phyloP scores from a whole-genome alignment of 805 yeast genomes.

The Zygosaccharomyces lentus region DNA sequence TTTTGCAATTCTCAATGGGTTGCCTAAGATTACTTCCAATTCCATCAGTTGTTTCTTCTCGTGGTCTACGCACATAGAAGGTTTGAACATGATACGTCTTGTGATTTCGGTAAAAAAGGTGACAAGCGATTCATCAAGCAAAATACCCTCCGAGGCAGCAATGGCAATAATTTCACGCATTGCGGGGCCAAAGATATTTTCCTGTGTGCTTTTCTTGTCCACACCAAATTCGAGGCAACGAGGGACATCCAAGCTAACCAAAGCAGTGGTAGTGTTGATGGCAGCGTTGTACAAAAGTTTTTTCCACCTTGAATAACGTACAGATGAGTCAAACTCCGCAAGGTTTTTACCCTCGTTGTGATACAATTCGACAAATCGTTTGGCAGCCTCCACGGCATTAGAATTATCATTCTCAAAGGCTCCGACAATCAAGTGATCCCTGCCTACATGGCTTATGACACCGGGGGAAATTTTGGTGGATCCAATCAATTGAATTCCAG shows the following conservation, averaged over 20 bases:
- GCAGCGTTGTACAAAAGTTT: conserved; percentile 66
- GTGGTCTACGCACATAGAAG: conserved; percentile 67
- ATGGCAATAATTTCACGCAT: conserved; percentile 59
- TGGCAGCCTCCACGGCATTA: conserved; percentile 35
- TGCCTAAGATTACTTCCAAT: conserved; percentile 67
- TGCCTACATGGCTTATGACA: conserved; percentile 45
- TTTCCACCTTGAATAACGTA: conserved; percentile 51
- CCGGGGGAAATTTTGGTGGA: conserved; percentile 49
- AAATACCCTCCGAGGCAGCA: conserved; percentile 58
- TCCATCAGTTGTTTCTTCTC: conserved; percentile 63
- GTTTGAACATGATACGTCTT: conserved; percentile 50
- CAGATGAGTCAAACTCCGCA: conserved; percentile 41
- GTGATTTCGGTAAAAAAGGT: conserved; percentile 50
- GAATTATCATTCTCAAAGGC: conserved; percentile 42
- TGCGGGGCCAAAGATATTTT: conserved; percentile 44
- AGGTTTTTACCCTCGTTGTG: conserved; percentile 39
- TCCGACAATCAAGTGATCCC: conserved; percentile 49
- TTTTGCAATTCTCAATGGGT: conserved; percentile 48
- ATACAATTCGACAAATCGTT: conserved; percentile 41
- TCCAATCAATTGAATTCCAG: conserved; percentile 63
- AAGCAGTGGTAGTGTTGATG: conserved; percentile 55
- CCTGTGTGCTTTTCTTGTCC: conserved; percentile 34
- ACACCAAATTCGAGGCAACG: conserved; percentile 44
- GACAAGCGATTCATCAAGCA: conserved; percentile 44
- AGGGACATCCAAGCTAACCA: conserved; percentile 54